A percentile compares a stretch with the other conserved stretches of the same genome.
phyloP scores from a whole-genome alignment of 1,139 yeast genomes.

The Yamadazyma trypodendri region DNA sequence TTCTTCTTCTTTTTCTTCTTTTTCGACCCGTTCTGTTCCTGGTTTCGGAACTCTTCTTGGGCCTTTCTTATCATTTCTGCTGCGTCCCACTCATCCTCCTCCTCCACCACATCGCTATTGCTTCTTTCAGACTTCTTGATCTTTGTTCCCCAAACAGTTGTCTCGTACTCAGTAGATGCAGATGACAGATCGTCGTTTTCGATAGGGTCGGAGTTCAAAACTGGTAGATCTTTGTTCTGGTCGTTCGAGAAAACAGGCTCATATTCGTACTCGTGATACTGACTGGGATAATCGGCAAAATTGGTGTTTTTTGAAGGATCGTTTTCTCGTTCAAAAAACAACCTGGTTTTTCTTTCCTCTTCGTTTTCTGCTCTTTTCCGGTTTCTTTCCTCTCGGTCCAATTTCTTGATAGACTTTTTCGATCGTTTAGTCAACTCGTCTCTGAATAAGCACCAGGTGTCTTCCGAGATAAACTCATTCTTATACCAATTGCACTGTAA shows the following conservation, averaged over 20 bases:
- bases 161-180: slow-evolving; percentile 16
- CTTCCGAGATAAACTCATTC: slow-evolving; percentile 41
- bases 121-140: slow-evolving; percentile 41
- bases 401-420: slow-evolving; percentile 50
- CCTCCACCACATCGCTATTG: slow-evolving; percentile 20
- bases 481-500: slow-evolving; percentile 81
- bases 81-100: slow-evolving; percentile 41
- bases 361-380: slow-evolving; percentile 57
- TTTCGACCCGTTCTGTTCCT: slow-evolving; percentile 24
- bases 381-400: slow-evolving; percentile 65
- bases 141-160: slow-evolving; percentile 64
- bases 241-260: slow-evolving; percentile 10
- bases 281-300: slow-evolving; percentile 6
- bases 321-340: slow-evolving; percentile 60
- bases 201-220: slow-evolving; percentile 1
- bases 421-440: slow-evolving; percentile 63
- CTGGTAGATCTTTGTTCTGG: slow-evolving; percentile 6
- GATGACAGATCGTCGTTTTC: slow-evolving; percentile 5
- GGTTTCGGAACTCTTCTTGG: slow-evolving; percentile 42
- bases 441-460: slow-evolving; percentile 55
- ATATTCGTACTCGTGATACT: slow-evolving; percentile 14
- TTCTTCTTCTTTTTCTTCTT: slow-evolving; percentile 38
- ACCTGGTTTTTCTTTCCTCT: slow-evolving; percentile 57
- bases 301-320: slow-evolving; percentile 23
- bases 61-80: slow-evolving; percentile 52